Percentiles rank a stretch among this genome's conserved stretches.
Evolutionary conservation across 2,329 filamentous ascomycete genomes (phyloP).

Genomic region (Aureobasidium sp.): DNA sequence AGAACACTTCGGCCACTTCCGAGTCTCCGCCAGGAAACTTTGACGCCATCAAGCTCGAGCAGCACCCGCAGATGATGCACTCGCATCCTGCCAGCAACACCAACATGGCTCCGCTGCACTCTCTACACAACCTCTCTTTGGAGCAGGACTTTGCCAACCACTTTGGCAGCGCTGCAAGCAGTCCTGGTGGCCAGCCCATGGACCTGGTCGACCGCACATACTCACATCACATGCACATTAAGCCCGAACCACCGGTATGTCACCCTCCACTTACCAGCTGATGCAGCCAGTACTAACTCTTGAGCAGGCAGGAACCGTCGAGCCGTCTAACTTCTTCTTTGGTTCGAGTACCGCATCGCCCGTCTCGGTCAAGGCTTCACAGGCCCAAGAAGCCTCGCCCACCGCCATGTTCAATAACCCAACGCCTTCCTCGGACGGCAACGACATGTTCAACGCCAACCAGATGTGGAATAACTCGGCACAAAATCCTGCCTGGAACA

Average conservation of each 20-base stretch:
- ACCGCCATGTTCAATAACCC: slow-evolving; percentile 24
- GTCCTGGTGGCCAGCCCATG: slow-evolving; percentile 29
- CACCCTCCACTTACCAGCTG: neutral
- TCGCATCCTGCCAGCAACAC: neutral
- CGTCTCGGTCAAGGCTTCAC: slow-evolving; percentile 13
- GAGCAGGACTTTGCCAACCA: slow-evolving; percentile 32
- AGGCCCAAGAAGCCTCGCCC: slow-evolving; percentile 20
- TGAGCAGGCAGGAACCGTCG: slow-evolving; percentile 13
- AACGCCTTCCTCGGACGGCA: slow-evolving; percentile 27
- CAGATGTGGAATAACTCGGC: slow-evolving; percentile 19
- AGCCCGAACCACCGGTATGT: slow-evolving; percentile 13
- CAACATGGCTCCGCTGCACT: slow-evolving; percentile 17
- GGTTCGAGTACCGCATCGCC: slow-evolving; percentile 14
- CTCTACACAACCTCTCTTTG: slow-evolving; percentile 25
- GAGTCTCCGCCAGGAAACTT: slow-evolving; percentile 26
- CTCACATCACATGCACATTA: slow-evolving; percentile 5
- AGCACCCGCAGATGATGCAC: neutral
- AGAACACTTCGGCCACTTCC: slow-evolving; percentile 29
- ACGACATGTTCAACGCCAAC: slow-evolving; percentile 23
- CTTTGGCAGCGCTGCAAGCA: slow-evolving; percentile 53
- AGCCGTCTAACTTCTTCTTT: slow-evolving; percentile 16
- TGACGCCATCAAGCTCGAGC: slow-evolving; percentile 3
- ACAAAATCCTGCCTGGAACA: slow-evolving; percentile 26
- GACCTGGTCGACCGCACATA: slow-evolving; percentile 2
- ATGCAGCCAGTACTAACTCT: neutral